These are phyloP conservation scores for Pyricularia sp. DNA, from an alignment of 2,329 filamentous ascomycete genomes.

Conservation along the genomic window DNA sequence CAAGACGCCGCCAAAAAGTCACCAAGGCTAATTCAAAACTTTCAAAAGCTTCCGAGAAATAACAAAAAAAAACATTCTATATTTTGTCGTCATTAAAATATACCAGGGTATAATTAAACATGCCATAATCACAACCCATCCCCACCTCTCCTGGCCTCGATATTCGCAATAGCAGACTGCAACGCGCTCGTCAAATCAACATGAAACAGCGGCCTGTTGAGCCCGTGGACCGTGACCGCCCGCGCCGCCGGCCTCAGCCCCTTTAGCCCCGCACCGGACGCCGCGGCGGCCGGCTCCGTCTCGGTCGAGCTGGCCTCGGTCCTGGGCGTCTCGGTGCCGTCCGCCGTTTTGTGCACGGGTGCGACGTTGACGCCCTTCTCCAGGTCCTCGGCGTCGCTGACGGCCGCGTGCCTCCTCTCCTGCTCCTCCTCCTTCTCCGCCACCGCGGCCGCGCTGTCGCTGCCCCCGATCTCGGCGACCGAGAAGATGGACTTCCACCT, in stretches of 20 bases:
- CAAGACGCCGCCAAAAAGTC: not conserved
- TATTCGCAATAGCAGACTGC: slow-evolving; percentile 76
- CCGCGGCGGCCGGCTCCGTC: not conserved
- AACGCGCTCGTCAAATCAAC: slow-evolving; percentile 83
- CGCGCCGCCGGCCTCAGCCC: not conserved
- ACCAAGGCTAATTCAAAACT: not conserved
- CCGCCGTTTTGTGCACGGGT: not conserved
- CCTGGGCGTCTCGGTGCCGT: not conserved
- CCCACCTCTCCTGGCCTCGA: slow-evolving; percentile 42
- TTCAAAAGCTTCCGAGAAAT: not conserved
- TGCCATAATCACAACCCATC: not conserved
- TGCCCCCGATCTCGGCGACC: slow-evolving; percentile 73
- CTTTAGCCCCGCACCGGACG: slow-evolving; percentile 3
- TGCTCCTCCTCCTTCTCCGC: slow-evolving; percentile 58
- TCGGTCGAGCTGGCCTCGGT: not conserved
- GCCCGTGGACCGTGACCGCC: slow-evolving; percentile 65
- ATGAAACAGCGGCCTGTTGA: slow-evolving; percentile 89
- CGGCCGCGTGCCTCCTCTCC: slow-evolving; percentile 19
- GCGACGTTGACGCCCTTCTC: not conserved
- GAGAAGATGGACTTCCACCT: slow-evolving; percentile 95
- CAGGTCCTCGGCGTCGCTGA: slow-evolving; percentile 4
- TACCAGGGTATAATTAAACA: not conserved
- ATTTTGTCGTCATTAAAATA: not conserved
- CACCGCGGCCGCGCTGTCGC: slow-evolving; percentile 56
- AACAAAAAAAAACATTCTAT: not conserved